Conservation (phyloP, 192 early-diverging fungal genomes). For the Umbelopsis sp. region DNA sequence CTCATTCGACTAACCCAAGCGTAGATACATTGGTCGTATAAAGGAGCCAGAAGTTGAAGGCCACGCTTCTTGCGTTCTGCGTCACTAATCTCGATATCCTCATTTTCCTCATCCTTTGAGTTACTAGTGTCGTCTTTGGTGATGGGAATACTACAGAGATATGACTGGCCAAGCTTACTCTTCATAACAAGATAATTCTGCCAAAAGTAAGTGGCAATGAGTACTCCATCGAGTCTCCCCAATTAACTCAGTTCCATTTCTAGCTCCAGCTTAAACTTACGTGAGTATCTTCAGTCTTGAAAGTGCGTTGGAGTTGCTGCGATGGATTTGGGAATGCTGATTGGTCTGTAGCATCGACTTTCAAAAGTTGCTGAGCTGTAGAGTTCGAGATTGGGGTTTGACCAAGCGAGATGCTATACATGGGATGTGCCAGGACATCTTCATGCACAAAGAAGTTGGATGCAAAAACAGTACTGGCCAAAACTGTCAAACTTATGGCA, state of each 20-base stretch:
- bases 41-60: constrained; percentile 55
- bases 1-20: constrained; percentile 24
- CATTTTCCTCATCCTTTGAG: background rate
- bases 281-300: too few relatives aligned
- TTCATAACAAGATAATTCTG: constrained; percentile 3
- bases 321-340: background rate
- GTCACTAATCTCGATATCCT: background rate
- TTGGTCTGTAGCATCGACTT: background rate
- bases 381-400: background rate
- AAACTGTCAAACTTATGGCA: background rate
- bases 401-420: background rate
- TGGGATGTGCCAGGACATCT: background rate
- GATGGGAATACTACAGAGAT: background rate
- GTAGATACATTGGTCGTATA: constrained; percentile 50
- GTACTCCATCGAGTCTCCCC: background rate
- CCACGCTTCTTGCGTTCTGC: constrained; percentile 43
- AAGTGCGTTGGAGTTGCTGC: background rate
- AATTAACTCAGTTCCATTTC: too few relatives aligned
- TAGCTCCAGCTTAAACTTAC: too few relatives aligned
- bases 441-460: constrained; percentile 15
- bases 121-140: background rate
- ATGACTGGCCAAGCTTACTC: background rate
- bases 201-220: background rate
- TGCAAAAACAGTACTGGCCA: background rate
- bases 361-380: background rate